phyloP scores from a whole-genome alignment of 805 yeast genomes.

The Zygosaccharomyces siamensis region DNA sequence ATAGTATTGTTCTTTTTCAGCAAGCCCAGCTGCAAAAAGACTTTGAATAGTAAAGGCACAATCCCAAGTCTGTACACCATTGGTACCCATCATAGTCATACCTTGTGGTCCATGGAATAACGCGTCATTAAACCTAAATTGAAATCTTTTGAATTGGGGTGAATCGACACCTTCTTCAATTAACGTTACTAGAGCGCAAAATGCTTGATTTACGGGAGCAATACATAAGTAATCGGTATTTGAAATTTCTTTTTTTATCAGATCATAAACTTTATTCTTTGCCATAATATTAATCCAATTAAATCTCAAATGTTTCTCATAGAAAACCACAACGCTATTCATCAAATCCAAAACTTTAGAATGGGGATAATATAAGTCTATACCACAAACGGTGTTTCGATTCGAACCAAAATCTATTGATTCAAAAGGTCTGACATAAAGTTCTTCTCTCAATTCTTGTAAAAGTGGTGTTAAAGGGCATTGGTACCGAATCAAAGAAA shows the following conservation, averaged over 20 bases:
- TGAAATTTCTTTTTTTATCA: constrained; percentile 64
- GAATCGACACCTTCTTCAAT: constrained; percentile 69
- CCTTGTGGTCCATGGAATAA: constrained; percentile 87
- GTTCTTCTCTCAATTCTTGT: constrained; percentile 64
- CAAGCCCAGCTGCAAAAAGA: constrained; percentile 71
- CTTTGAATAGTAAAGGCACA: constrained; percentile 87
- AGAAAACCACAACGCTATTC: constrained; percentile 55
- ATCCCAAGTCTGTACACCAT: constrained; percentile 98
- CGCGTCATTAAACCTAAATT: constrained; percentile 65
- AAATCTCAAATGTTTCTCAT: constrained; percentile 74
- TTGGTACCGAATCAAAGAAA: constrained; percentile 51
- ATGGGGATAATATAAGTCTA: constrained; percentile 93
- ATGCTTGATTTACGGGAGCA: constrained; percentile 91
- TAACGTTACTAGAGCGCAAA: constrained; percentile 68
- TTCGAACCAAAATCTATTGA: constrained; percentile 61
- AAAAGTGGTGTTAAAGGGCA: constrained; percentile 64
- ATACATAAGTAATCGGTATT: constrained; percentile 82
- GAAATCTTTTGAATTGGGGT: constrained; percentile 48
- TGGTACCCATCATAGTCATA: constrained; percentile 91
- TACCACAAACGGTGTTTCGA: constrained; percentile 83
- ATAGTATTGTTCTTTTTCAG: constrained; percentile 60
- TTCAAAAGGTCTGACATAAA: constrained; percentile 64
- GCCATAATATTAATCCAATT: constrained; percentile 56
- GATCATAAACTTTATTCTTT: constrained; percentile 50
- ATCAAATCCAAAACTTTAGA: constrained; percentile 57